Evolutionary conservation across 2,329 filamentous ascomycete species (phyloP).

Genomic region (Penicillium polonicum): DNA sequence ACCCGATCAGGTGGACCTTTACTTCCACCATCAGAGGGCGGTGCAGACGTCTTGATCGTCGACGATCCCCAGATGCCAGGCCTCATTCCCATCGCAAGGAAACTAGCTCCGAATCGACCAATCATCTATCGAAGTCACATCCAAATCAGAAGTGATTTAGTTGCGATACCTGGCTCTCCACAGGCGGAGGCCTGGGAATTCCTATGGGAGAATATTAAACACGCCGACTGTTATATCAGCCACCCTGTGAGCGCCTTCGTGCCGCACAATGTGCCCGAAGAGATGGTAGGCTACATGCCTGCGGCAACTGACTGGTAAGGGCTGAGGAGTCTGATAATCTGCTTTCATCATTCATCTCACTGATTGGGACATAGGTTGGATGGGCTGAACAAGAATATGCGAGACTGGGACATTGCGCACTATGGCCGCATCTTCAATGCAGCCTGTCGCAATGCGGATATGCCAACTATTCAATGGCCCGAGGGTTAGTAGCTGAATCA

Average conservation of each 20-base stretch:
- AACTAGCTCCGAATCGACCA: slow-evolving; percentile 67
- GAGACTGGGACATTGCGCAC: slow-evolving; percentile 67
- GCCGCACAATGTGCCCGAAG: slow-evolving; percentile 62
- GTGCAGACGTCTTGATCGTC: slow-evolving; percentile 73
- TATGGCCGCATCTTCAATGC: slow-evolving; percentile 73
- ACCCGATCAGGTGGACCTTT: slow-evolving; percentile 66
- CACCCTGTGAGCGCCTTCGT: slow-evolving; percentile 77
- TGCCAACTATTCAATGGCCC: slow-evolving; percentile 40
- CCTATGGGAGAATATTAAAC: slow-evolving; percentile 69
- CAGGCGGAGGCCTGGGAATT: slow-evolving; percentile 74
- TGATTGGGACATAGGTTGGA: slow-evolving; percentile 57
- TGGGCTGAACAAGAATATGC: slow-evolving; percentile 73
- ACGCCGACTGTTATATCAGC: slow-evolving; percentile 76
- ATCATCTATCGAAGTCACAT: slow-evolving; percentile 82
- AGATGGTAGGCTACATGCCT: slow-evolving; percentile 72
- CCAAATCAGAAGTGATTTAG: slow-evolving; percentile 73
- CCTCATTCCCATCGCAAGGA: slow-evolving; percentile 72
- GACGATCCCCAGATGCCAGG: slow-evolving; percentile 85
- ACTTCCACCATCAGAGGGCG: slow-evolving; percentile 62
- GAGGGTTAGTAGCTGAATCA: slow-evolving; percentile 26
- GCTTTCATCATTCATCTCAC: slow-evolving; percentile 1
- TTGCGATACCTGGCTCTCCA: slow-evolving; percentile 61
- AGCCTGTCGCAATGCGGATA: slow-evolving; percentile 58
- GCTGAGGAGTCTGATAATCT: slow-evolving; percentile 13
- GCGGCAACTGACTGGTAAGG: slow-evolving; percentile 74